Evolutionary conservation across 768 basidiomycete species (phyloP), one percentile per base, ranked within the genome.

Genomic region (Dacryopinax primogenitus): DNA sequence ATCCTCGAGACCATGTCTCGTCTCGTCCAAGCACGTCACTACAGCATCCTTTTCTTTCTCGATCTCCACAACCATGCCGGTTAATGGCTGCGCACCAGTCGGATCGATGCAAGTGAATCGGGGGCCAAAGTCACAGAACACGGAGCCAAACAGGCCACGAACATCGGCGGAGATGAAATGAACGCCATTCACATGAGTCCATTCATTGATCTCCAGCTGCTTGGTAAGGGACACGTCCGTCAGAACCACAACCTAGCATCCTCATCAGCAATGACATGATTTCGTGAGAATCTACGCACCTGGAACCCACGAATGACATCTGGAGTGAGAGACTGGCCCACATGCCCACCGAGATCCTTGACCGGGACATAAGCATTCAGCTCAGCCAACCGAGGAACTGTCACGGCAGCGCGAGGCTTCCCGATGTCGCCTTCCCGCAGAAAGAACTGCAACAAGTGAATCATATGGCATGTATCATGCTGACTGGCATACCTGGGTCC

Each of bases 1-100:
- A 73, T 98, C 96, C 74, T 97, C 93, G n/a, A 99, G 82, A 21
- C 96, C 96, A 74, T 98, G 96, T 66, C 96, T 84, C 12, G 95
- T 88, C 78, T 99, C 96, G 69, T 99, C 96, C 66, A 97, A 78
- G 73, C 93, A 96, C 12, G 95, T 96, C 6, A 98, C 95, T 23
- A 98, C 76, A n/a, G 88, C 94, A 63, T 96, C 92, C 47, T 81
- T 78, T 67, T 86, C 87, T 92, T 90, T 88, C 64, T 84, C 86
- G n/a, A 98, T 84, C 63, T 90, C 88, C 11, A 93, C 94, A 65
- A 97, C 88, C 92, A 99, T 97, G 21, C 96, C 96, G 1, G 84
- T 81, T 65, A 97, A 79, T 1, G 93, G 88, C 69, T 92, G 87
- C 76, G 98, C 96, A 18, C 96, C 96, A n/a, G 90, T 94, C n/a